Base-by-base conservation (phyloP, 345 rosid species). In the Anacardium occidentale region DNA sequence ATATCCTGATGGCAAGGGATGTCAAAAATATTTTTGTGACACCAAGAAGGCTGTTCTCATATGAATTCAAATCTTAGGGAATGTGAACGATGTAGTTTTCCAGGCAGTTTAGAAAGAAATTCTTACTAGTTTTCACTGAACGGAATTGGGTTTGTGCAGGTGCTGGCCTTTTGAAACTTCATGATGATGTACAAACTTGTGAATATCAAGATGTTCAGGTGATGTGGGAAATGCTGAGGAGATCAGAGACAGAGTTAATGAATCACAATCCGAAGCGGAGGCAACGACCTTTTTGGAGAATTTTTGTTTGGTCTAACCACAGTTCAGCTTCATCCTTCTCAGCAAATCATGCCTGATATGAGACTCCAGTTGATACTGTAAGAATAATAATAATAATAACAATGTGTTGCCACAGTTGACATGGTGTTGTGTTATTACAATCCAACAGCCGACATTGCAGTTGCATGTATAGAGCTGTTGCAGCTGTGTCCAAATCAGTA, bases 181-280 rank as follows among this genome's bases (percentile, higher is more conserved):
- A 80, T 53, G 83, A 85, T 63, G 93, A 89, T 74, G 82, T 89
- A 60, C 89, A 86, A 64, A 86, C 81, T 55, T 89, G 90, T 64
- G 93, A 84, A 64, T 86, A 89, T 57, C 81, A 86, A 69, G 93
- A 89, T 68, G 87, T 88, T 72, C 88, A 86, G 63, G 90, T 88
- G 64, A 88, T 88, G 93, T 88, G 90, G 93, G 90, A 88, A 78
- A 86, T 88, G 84, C 87, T 88, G 74, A 81, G 73, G 44, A 75
- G 83, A 75, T 75, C 90, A 7, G 93, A 86, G 55, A 26, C 81
- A 0, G 89, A 80, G 69, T 59, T 75, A 73, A 62, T 70, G 0
- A 79, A 62, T 22, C 65, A 61, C 64, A 75, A 71, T 61, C 61
- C 75, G 29, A 86, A 85, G 74, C 83, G 85, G 61, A 82, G 80